phyloP scores from a whole-genome alignment of 1,139 yeast species.

The Yamadazyma diddensiae region DNA sequence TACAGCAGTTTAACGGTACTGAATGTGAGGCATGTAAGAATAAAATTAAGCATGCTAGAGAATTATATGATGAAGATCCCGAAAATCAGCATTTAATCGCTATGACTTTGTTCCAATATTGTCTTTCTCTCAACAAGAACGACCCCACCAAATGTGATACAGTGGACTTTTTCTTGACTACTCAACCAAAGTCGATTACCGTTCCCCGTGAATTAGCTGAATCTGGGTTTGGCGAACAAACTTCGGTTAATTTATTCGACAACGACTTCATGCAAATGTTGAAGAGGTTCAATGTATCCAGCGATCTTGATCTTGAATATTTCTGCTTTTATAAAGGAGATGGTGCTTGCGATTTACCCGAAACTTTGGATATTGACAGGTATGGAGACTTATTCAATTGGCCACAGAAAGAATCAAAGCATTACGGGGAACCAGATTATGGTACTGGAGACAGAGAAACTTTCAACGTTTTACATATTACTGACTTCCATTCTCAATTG shows the following conservation, averaged over 20 bases:
- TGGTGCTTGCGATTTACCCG: slow-evolving; percentile 28
- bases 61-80: slow-evolving; percentile 27
- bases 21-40: slow-evolving; percentile 37
- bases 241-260: slow-evolving; percentile 35
- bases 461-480: slow-evolving; percentile 63
- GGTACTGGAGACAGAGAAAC: slow-evolving; percentile 16
- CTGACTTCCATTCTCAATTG: slow-evolving; percentile 62
- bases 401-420: slow-evolving; percentile 28
- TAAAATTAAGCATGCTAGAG: slow-evolving; percentile 30
- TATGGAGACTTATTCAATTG: slow-evolving; percentile 28
- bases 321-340: slow-evolving; percentile 29
- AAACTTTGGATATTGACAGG: slow-evolving; percentile 25
- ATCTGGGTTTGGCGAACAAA: slow-evolving; percentile 22
- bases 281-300: slow-evolving; percentile 32
- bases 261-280: slow-evolving; percentile 40
- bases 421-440: slow-evolving; percentile 25
- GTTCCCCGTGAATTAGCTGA: slow-evolving; percentile 18
- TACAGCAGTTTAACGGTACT: slow-evolving; percentile 29
- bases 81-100: slow-evolving; percentile 35
- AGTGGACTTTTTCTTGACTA: slow-evolving; percentile 38
- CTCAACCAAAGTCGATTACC: slow-evolving; percentile 22
- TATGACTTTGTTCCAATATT: slow-evolving; percentile 35
- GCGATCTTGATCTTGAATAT: slow-evolving; percentile 34
- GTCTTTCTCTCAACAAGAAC: slow-evolving; percentile 29
- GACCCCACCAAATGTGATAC: slow-evolving; percentile 33